Base-by-base conservation (phyloP, 2,329 filamentous ascomycete genomes). In the Ceratocystis harringtonii region DNA sequence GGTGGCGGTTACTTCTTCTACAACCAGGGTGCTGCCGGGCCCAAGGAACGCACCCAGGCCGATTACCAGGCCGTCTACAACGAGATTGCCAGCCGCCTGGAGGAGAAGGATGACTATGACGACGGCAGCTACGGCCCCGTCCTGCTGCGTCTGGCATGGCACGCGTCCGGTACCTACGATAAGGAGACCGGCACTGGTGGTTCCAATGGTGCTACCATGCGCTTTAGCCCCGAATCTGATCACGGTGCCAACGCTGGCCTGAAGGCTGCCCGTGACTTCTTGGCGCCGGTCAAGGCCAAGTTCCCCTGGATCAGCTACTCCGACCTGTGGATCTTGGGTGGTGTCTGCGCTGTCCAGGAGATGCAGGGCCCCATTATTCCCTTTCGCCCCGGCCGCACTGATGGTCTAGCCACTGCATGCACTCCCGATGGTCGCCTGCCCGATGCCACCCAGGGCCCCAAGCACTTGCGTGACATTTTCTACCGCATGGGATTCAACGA, bases 51-150 rank as follows among this genome's bases (percentile, higher is more conserved):
- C 68, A 88, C 83, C 72, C 84, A 88, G 77, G 86, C 87, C 71
- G 91, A 99, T 77, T 97, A 96, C 81, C 91, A 96, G 81, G 88
- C 89, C 77, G 90, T 97, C 64, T 97, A 97, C 80, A 84, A 96
- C 75, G 87, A 86, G 73, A 85, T 97, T 71, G 92, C 92, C 65
- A 77, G 80, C 73, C 81, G 81, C 68, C 80, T 97, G 65, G 87
- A 94, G 76, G 89, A 96, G 78, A 85, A 95, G 74, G 90, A 94
- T 71, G 88, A 96, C 70, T 97, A 97, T 75, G 92, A 97, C 73
- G 92, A 99, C 75, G 92, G 94, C 71, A 94, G 88, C 79, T 97
- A 95, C 74, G 92, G 91, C 66, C 94, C 92, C 32, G 91, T 97
- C 68, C 80, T 97, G 66, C 78, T 97, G 69, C 85, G 92, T 72